phyloP scores from a whole-genome alignment of 192 early-diverging fungal species.

The Tieghemiomyces parasiticus region DNA sequence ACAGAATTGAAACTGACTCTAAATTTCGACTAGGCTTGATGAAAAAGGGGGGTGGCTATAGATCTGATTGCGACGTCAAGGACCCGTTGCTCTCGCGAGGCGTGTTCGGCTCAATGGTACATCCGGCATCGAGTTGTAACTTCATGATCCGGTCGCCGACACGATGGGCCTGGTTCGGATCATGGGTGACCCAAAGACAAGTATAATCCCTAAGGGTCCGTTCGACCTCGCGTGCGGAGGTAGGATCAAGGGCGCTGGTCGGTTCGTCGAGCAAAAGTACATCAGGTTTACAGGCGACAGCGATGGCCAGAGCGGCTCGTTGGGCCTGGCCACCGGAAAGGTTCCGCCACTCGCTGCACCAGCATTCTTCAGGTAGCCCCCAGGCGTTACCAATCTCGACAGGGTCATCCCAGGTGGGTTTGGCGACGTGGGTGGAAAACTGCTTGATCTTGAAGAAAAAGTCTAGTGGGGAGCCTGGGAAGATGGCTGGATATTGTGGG shows the following conservation, averaged over 20 bases:
- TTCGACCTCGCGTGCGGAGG: slow-evolving; percentile 52
- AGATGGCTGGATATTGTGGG: slow-evolving; percentile 57
- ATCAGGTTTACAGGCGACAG: slow-evolving; percentile 53
- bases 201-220: slow-evolving; percentile 40
- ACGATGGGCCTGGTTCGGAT: slow-evolving; percentile 43
- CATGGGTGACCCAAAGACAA: slow-evolving; percentile 75
- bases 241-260: slow-evolving; percentile 70
- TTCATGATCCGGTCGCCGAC: slow-evolving; percentile 28
- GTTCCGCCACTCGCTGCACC: slow-evolving; percentile 59
- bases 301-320: slow-evolving; percentile 65
- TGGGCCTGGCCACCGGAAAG: slow-evolving; percentile 82
- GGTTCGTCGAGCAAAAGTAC: slow-evolving; percentile 78
- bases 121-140: slow-evolving; percentile 18
- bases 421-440: slow-evolving; percentile 30
- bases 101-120: too few relatives aligned
- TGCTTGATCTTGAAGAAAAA: slow-evolving; percentile 39
- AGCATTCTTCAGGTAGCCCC: slow-evolving; percentile 46
- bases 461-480: slow-evolving; percentile 57
- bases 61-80: too few relatives aligned
- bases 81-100: too few relatives aligned
- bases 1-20: too few relatives aligned
- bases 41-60: too few relatives aligned
- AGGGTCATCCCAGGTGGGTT: slow-evolving; percentile 35
- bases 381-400: slow-evolving; percentile 49
- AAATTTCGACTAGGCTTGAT: too few relatives aligned